These are phyloP conservation scores for Dactylella cylindrospora DNA, from an alignment of 2,329 filamentous ascomycete species.

Conservation along the genomic window DNA sequence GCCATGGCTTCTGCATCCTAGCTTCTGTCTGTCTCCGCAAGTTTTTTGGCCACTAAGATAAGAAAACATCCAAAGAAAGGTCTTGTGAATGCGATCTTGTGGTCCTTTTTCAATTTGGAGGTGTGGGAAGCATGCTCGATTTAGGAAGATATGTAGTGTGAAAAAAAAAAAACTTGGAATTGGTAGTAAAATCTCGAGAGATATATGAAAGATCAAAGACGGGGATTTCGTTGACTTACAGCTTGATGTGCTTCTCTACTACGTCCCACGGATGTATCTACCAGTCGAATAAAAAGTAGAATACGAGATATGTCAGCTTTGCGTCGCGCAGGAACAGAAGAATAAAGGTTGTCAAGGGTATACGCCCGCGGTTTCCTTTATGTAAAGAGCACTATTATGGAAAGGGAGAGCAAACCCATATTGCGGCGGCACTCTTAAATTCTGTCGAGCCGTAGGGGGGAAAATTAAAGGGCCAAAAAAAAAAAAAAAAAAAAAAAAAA, in stretches of 20 bases:
- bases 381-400: conserved; percentile 43
- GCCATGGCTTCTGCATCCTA: conserved; percentile 23
- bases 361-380: conserved; percentile 38
- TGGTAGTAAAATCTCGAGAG: too few relatives aligned
- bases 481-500: conserved; percentile 32
- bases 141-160: too few relatives aligned
- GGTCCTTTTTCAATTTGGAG: conserved; percentile 41
- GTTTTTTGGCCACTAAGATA: conserved; percentile 39
- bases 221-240: conserved; percentile 35
- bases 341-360: conserved; percentile 40
- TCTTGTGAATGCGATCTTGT: conserved; percentile 45
- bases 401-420: conserved; percentile 43
- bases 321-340: conserved; percentile 44
- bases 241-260: conserved; percentile 33
- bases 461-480: too few relatives aligned
- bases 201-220: conserved; percentile 43
- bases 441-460: too few relatives aligned
- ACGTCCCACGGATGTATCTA: conserved; percentile 40
- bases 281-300: conserved; percentile 26
- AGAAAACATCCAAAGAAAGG: conserved; percentile 43
- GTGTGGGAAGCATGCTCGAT: conserved; percentile 42
- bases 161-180: too few relatives aligned
- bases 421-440: conserved; percentile 45
- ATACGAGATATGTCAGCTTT: conserved; percentile 41
- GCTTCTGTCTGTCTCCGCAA: conserved; percentile 8